A percentile compares a stretch with the other conserved stretches of the same genome.
phyloP scores from a whole-genome alignment of 352 stramenopile genomes.

The Sclerospora graminicola region DNA sequence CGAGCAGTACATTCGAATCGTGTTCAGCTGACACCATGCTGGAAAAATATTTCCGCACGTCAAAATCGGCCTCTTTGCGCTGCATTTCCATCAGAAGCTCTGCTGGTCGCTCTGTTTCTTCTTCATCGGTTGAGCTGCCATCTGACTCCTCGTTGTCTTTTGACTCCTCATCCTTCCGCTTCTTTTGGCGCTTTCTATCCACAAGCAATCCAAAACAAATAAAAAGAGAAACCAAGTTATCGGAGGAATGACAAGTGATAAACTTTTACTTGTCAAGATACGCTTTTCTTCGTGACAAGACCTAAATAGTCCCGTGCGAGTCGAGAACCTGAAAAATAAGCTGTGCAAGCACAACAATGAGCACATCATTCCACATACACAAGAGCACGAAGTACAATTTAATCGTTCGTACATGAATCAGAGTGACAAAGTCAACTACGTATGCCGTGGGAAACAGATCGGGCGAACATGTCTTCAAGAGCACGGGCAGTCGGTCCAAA shows the following conservation, averaged over 20 bases:
- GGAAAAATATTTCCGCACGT: conserved; percentile 74
- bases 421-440: conserved; percentile 69
- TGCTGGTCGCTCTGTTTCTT: conserved; percentile 55
- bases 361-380: neutral
- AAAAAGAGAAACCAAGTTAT: neutral
- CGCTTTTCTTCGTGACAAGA: conserved; percentile 66
- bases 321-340: conserved; percentile 82
- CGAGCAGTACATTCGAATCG: too few relatives aligned
- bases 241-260: neutral
- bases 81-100: conserved; percentile 77
- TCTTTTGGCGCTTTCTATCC: too few relatives aligned
- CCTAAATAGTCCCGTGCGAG: conserved; percentile 74
- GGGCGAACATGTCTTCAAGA: too few relatives aligned
- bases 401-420: too few relatives aligned
- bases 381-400: conserved; percentile 17
- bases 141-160: too few relatives aligned
- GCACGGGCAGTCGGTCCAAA: conserved; percentile 64
- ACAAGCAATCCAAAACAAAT: neutral
- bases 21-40: conserved; percentile 70
- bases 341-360: conserved; percentile 12
- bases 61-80: conserved; percentile 80
- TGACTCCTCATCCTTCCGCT: too few relatives aligned
- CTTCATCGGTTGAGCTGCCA: conserved; percentile 63
- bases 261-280: conserved; percentile 36
- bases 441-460: conserved; percentile 66